phyloP scores from a whole-genome alignment of 2,329 filamentous ascomycete genomes.

The Ampelomyces quisqualis region DNA sequence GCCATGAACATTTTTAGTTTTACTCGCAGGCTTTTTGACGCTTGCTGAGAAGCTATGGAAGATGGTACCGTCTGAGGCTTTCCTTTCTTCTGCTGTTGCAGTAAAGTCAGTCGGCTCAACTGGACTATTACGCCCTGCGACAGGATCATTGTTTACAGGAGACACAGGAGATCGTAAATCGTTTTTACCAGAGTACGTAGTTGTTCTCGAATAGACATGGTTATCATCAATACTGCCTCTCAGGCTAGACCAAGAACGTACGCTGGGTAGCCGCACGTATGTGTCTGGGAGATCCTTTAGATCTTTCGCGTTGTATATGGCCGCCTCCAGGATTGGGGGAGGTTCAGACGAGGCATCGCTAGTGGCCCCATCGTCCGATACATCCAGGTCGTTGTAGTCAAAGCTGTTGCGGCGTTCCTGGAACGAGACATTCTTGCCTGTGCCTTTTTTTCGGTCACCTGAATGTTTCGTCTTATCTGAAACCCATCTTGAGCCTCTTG shows the following conservation, averaged over 20 bases:
- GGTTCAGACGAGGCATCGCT: not conserved
- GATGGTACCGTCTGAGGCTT: conserved; percentile 1
- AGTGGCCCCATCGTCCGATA: too few relatives aligned
- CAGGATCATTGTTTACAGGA: not conserved
- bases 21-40: conserved; percentile 1
- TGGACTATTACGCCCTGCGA: not conserved
- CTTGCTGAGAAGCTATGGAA: conserved; percentile 1
- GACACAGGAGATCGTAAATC: not conserved
- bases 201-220: not conserved
- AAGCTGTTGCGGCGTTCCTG: not conserved
- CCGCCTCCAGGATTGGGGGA: not conserved
- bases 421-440: too few relatives aligned
- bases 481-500: conserved; percentile 7
- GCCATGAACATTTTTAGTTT: not conserved
- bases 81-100: not conserved
- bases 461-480: not conserved
- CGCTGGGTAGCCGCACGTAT: not conserved
- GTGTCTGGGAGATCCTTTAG: not conserved
- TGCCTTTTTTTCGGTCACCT: not conserved
- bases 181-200: not conserved
- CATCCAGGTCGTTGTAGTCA: too few relatives aligned
- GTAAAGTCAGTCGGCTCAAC: not conserved
- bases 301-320: not conserved
- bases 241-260: not conserved
- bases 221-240: not conserved